Evolutionary conservation across 2,329 filamentous ascomycete species (phyloP), one percentile per base, ranked within the genome.

Genomic region (Exophiala spinifera): DNA sequence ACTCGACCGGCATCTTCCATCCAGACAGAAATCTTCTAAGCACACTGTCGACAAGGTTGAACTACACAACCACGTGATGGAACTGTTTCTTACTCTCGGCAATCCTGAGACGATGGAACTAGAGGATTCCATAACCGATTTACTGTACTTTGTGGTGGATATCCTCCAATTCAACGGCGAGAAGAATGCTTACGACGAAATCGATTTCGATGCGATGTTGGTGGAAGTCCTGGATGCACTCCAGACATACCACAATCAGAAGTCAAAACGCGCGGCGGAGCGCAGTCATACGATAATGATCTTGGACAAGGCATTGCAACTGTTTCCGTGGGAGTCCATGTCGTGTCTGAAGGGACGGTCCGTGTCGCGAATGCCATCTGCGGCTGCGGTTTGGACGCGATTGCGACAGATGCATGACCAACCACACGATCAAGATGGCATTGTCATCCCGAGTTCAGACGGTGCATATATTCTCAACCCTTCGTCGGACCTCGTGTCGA

Each of bases 121-220:
- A 19, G 92, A 97, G 60, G 92, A 97, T 65, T 84, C 87, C 0
- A 75, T 99, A n/a, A 90, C 87, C 62, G 94, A 99, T 68, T 76
- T 99, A 23, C 80, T 99, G 3, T 97, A 96, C 72, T 97, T 97
- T 67, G 88, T 97, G 1, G 86, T 99, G 4, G 94, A 99, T 65
- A 91, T 97, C 48, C 78, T 99, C 2, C 94, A 97, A 68, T 97
- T 99, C 70, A 89, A 96, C 63, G 94, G 94, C 14, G 95, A 99
- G 72, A 83, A 85, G 45, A 99, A 97, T 67, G 94, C 95, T 0
- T 96, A 96, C 71, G 94, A 99, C 64, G 94, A 99, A 73, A 89
- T 99, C 59, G 92, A 97, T 70, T 95, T 97, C 67, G 94, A 99
- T 63, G 75, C 79, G 62, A 95, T 99, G 83, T 84, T 91, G 4